Evolutionary conservation across 352 stramenopile species (phyloP).

Genomic region (Phytophthora sansomeana): DNA sequence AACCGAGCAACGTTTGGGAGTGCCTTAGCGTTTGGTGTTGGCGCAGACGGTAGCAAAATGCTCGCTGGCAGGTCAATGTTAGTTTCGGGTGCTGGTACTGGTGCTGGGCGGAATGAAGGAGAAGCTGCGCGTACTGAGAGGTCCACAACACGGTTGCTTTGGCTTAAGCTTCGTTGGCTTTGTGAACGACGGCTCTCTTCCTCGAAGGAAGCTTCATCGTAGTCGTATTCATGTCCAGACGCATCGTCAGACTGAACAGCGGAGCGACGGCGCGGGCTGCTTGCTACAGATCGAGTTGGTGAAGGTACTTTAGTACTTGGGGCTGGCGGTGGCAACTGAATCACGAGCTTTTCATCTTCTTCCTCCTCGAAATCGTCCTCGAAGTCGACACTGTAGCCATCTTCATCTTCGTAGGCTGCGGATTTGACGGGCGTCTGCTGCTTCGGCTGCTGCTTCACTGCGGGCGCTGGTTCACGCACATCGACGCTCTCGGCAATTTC

Average conservation of each 20-base stretch:
- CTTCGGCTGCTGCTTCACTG: conserved; percentile 22
- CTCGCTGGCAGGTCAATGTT: conserved; percentile 20
- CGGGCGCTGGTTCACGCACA: neutral
- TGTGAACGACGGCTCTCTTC: conserved; percentile 64
- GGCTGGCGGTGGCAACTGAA: neutral
- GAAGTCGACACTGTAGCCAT: conserved; percentile 80
- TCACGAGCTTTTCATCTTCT: conserved; percentile 9
- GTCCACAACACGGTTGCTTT: conserved; percentile 61
- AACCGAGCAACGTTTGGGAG: conserved; percentile 42
- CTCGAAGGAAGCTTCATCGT: conserved; percentile 76
- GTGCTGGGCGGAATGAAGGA: conserved; percentile 37
- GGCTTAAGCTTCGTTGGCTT: conserved; percentile 41
- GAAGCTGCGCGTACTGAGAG: conserved; percentile 68
- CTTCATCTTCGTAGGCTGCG: conserved; percentile 45
- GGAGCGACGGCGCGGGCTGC: conserved; percentile 16
- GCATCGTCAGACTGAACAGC: conserved; percentile 21
- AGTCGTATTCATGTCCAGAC: conserved; percentile 60
- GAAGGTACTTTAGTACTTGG: conserved; percentile 13
- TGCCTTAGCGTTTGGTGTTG: conserved; percentile 55
- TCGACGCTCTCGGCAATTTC: conserved; percentile 62
- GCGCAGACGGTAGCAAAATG: conserved; percentile 24
- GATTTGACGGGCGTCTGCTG: conserved; percentile 14
- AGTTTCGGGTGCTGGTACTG: conserved; percentile 3
- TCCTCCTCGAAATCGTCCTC: conserved; percentile 57
- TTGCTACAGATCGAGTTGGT: conserved; percentile 22